Percentiles rank a stretch among this genome's conserved stretches.
Conservation (phyloP, 257 asterid genomes). For the Solanum etuberosum region DNA sequence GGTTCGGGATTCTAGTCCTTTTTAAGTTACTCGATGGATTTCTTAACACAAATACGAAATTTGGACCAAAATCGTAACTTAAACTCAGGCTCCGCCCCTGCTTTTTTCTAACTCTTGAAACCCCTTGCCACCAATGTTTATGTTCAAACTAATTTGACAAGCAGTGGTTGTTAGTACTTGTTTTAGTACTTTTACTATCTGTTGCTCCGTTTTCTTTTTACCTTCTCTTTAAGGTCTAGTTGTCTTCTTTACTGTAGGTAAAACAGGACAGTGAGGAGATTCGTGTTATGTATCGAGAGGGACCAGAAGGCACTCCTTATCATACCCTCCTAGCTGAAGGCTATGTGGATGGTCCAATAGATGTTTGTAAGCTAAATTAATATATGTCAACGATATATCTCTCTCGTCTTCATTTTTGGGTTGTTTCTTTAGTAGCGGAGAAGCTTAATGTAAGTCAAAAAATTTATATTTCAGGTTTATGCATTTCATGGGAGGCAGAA, state of each 20-base stretch:
- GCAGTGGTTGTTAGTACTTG: not conserved
- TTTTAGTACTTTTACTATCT: not conserved
- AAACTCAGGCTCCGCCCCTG: not conserved
- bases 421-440: not conserved
- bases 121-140: not conserved
- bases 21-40: not conserved
- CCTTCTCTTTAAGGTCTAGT: not conserved
- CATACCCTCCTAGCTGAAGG: constrained; percentile 84
- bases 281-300: constrained; percentile 92
- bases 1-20: not conserved
- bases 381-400: not conserved
- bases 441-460: not conserved
- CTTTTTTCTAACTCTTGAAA: not conserved
- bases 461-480: constrained; percentile 41
- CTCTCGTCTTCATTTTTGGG: not conserved
- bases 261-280: constrained; percentile 77
- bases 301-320: constrained; percentile 79
- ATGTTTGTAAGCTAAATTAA: constrained; percentile 64
- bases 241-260: constrained; percentile 20
- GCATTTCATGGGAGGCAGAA: constrained; percentile 67
- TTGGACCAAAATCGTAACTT: not conserved
- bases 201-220: not conserved
- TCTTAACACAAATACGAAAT: not conserved
- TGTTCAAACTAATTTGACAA: not conserved
- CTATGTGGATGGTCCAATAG: constrained; percentile 80